Evolutionary conservation across 1,284 basidiomycete species (phyloP), one percentile per base, ranked within the genome.

Genomic region (Cystobasidium pallidum): DNA sequence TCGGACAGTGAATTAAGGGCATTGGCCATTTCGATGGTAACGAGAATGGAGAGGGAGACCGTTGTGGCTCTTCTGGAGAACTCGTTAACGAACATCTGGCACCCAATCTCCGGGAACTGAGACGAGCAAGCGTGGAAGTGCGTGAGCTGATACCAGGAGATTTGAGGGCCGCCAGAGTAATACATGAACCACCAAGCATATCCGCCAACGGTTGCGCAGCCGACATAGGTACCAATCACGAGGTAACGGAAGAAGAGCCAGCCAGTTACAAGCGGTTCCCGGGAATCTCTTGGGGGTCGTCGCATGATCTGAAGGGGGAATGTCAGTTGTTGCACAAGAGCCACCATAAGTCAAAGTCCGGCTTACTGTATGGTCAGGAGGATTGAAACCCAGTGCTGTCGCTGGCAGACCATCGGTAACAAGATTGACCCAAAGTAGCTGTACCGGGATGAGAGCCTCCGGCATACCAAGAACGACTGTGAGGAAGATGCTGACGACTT

Each of bases 121-220:
- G 85, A 75, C 1, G 88, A 84, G 80, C 95, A 99, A 83, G 92
- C 86, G 81, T 96, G 94, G 87, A 96, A 97, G 82, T 97, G 87
- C 3, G 92, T 94, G 77, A 99, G 84, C 83, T 98, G 92, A 79
- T 92, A 84, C 85, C 92, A 97, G 17, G 90, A 85, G 80, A 99
- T 97, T 80, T 94, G 91, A 1, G 95, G 95, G 0, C 95, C 95
- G 58, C 86, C 89, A 28, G 85, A 79, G 81, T 97, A 97, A 81
- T 88, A 90, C 78, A 96, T 85, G 84, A 98, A 99, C 95, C 95
- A 98, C 95, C 95, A 99, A 0, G 92, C 94, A 80, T 97, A 97
- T 55, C 94, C 95, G 76, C 90, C 92, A 51, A 98, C 94, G 10
- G 96, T 98, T 0, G 94, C 94, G 62, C 87, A 88, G 47, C 96